These are phyloP conservation scores for Cadophora malorum DNA, from an alignment of 2,329 filamentous ascomycete species.

Conservation along the genomic window DNA sequence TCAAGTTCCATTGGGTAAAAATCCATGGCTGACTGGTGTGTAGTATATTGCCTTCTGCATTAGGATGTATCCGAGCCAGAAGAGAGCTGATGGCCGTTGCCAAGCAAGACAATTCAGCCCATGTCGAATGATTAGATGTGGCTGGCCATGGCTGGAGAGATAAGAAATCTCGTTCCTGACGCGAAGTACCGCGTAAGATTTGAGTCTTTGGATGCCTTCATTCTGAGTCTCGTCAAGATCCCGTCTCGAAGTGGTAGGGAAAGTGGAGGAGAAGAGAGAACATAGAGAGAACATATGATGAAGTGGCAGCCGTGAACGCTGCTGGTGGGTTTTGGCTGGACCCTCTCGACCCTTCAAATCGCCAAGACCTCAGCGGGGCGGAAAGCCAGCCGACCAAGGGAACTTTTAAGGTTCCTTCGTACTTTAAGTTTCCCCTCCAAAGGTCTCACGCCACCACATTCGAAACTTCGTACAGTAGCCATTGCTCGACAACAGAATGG, in stretches of 20 bases:
- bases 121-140: not conserved
- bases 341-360: not conserved
- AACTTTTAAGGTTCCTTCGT: no score
- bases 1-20: not conserved
- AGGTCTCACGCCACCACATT: not conserved
- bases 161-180: not conserved
- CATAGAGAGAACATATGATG: not conserved
- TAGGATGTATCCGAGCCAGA: not conserved
- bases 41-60: not conserved
- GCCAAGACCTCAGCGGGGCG: not conserved
- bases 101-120: not conserved
- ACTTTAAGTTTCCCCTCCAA: not conserved
- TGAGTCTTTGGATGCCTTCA: not conserved
- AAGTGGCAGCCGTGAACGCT: no score
- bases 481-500: slow-evolving; percentile 44
- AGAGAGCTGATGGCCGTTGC: not conserved
- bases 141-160: not conserved
- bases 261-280: not conserved
- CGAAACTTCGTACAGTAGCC: not conserved
- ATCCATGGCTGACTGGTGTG: not conserved
- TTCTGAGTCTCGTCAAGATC: not conserved
- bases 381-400: no score
- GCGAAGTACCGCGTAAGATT: no score
- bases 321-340: no score
- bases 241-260: not conserved